Evolutionary conservation across 805 yeast species (phyloP).

Genomic region (Spencermartinsiella europaea): DNA sequence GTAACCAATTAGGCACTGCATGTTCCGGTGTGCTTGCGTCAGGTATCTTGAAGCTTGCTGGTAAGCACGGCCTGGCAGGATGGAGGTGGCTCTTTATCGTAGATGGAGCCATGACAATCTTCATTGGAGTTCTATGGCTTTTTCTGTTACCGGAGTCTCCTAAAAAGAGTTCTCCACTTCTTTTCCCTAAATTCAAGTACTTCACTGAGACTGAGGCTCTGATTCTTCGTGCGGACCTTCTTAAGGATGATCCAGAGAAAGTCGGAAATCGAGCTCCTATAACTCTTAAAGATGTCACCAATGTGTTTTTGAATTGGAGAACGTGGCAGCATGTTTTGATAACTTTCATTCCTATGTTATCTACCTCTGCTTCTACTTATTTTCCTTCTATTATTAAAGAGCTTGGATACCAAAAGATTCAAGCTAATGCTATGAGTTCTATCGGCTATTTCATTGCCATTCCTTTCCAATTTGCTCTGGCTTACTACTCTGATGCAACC

Average conservation of each 20-base stretch:
- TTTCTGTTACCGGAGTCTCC: constrained; percentile 47
- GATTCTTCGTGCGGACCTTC: constrained; percentile 1
- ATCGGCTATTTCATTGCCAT: constrained; percentile 18
- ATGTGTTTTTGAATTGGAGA: constrained; percentile 47
- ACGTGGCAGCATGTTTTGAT: constrained; percentile 47
- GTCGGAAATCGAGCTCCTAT: constrained; percentile 43
- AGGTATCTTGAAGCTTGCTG: constrained; percentile 38
- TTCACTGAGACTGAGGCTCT: constrained; percentile 1
- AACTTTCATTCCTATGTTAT: constrained; percentile 51
- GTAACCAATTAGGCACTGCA: constrained; percentile 46
- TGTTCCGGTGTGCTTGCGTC: constrained; percentile 49
- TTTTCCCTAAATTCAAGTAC: constrained; percentile 8
- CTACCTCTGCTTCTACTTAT: constrained; percentile 55
- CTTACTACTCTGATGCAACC: constrained; percentile 9
- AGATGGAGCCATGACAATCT: constrained; percentile 39
- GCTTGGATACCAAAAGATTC: constrained; percentile 57
- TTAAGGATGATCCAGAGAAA: constrained; percentile 13
- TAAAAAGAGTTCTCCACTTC: constrained; percentile 9
- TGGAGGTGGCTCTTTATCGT: constrained; percentile 51
- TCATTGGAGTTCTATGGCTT: constrained; percentile 31
- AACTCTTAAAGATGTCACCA: constrained; percentile 36
- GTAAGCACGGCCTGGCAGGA: constrained; percentile 35
- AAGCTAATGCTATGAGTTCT: constrained; percentile 55
- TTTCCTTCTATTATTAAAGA: constrained; percentile 53
- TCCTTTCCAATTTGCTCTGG: constrained; percentile 10